Evolutionary conservation across 768 basidiomycete genomes (phyloP).

Genomic region (Tephrocybe sp.): DNA sequence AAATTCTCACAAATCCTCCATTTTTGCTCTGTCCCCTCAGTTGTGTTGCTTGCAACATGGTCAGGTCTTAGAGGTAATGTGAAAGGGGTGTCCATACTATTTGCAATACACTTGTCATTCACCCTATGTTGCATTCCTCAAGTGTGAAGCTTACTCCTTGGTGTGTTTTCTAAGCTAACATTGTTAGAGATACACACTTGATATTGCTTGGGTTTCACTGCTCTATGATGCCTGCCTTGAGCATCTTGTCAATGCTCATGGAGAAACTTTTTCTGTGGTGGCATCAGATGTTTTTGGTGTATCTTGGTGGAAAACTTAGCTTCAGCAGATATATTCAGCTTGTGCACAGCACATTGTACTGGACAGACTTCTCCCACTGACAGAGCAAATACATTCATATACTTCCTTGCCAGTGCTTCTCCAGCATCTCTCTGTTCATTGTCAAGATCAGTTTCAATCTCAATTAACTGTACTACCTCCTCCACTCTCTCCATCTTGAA

Average conservation of each 20-base stretch:
- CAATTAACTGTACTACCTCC: conserved; percentile 19
- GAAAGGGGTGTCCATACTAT: too few relatives aligned
- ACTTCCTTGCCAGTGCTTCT: conserved; percentile 21
- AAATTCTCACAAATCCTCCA: conserved; percentile 36
- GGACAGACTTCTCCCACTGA: conserved; percentile 35
- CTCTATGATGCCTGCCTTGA: too few relatives aligned
- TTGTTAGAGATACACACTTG: conserved; percentile 23
- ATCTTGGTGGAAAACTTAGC: too few relatives aligned
- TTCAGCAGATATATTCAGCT: conserved; percentile 29
- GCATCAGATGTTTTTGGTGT: conserved; percentile 30
- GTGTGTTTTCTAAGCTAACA: too few relatives aligned
- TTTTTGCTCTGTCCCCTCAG: conserved; percentile 9
- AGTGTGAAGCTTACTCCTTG: conserved; percentile 27
- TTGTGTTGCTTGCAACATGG: background rate
- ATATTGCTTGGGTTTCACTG: conserved; percentile 28
- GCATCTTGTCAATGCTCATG: conserved; percentile 33
- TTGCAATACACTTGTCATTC: conserved; percentile 31
- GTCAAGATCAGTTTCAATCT: conserved; percentile 29
- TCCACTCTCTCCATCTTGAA: too few relatives aligned
- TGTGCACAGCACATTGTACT: conserved; percentile 32
- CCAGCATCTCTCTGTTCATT: conserved; percentile 8
- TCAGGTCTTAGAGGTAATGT: conserved; percentile 12
- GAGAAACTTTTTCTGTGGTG: conserved; percentile 30
- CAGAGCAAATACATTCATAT: conserved; percentile 34
- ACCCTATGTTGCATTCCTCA: conserved; percentile 28